Base-by-base conservation (phyloP, 2,329 filamentous ascomycete genomes). In the Stemphylium lycopersici region DNA sequence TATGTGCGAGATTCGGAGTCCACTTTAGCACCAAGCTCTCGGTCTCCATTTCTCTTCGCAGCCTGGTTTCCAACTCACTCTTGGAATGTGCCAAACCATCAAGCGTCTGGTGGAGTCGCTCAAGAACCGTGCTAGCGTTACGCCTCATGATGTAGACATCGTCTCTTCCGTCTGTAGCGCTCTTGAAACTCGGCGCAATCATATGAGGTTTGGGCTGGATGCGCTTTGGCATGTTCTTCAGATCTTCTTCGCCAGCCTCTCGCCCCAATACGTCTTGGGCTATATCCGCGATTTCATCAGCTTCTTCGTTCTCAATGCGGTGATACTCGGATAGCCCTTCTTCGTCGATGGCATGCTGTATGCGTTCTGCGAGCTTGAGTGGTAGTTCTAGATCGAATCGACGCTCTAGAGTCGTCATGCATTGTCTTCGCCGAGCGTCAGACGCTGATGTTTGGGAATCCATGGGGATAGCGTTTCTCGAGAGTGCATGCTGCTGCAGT, bases 251-350 rank as follows among this genome's bases (percentile, higher is more conserved):
- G 3, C 86, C 89, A 71, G 92, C 89, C 29, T 83, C 82, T 22
- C 81, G 79, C 16, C 66, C 69, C n/a, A 91, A 81, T 10, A 93
- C 84, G 52, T 89, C 83, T 69, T 92, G 85, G 5, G 91, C 91
- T 42, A 96, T 79, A 1, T 85, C 84, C 20, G 90, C 84, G 65
- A 95, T 86, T 56, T 88, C 84, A 16, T 82, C 85, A 0, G 87
- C 86, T 59, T 90, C 86, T 47, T 83, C 86, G 56, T 93, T 87
- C 63, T 95, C 87, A 1, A 88, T 82, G 32, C 88, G 84, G 66
- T 97, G 93, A 66, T 90, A 88, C 62, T 90, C 86, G 13, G 87
- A 81, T n/a, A 98, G 79, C 0, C 92, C 91, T 59, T 97, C 93
- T 76, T 98, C 95, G 67, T 99, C 95, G 53, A 99, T 96, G 3